Evolutionary conservation across 2,329 filamentous ascomycete genomes (phyloP), one percentile per base, ranked within the genome.

Genomic region (Alternaria incomplexa): DNA sequence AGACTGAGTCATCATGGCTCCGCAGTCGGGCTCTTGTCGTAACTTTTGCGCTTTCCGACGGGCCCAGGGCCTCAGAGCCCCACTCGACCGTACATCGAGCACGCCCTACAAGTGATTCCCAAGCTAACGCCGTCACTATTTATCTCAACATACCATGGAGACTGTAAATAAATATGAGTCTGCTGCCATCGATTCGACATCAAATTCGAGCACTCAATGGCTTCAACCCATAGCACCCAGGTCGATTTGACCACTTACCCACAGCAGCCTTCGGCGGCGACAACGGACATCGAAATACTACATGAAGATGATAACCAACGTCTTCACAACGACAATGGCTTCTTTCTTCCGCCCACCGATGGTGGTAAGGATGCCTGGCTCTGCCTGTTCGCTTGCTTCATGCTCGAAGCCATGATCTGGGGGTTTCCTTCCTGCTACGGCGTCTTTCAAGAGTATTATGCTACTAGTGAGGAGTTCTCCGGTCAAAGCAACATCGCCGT

Each of bases 321-420:
- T n/a, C 23, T 63, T 13, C 63, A 63, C 22, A 12, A 81, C 80
- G 50, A 64, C 17, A 44, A 53, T 22, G 68, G 62, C 5, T 73
- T 72, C 43, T 73, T 67, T 13, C 61, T 77, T 22, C 72, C 74
- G 28, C 74, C 74, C 5, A 75, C 72, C 5, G 75, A 77, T 47
- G 67, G 66, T 32, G 73, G 73, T 9, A 77, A 73, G 47, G 68
- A 76, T 62, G 74, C 74, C 9, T 77, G 74, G 74, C 47, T 77
- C 7, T 74, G 71, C 20, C 58, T 76, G 9, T 62, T 75, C 13
- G 63, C 71, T 3, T 85, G 84, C 67, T 87, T 86, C 66, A 73
- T 86, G 51, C 79, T 88, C 11, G 86, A 89, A 62, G 81, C 83
- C 23, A 74, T 87, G 28, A 81, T 87, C 12, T 79, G 76, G 77